These are phyloP conservation scores for Stachybotrys chlorohalonatus DNA, from an alignment of 2,329 filamentous ascomycete species.

Conservation along the genomic window DNA sequence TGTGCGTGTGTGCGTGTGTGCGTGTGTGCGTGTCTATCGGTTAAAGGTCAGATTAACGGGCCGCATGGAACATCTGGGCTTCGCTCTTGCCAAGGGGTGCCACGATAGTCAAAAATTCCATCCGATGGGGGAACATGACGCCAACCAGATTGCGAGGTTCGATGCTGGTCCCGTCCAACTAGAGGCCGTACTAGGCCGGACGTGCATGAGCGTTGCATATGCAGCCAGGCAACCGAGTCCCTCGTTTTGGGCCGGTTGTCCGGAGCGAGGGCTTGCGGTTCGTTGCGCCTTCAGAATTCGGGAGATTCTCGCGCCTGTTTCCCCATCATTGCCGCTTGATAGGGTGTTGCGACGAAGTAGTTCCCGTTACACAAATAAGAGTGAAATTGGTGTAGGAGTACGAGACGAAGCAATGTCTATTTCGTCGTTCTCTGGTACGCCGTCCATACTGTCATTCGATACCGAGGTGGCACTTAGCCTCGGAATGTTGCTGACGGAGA, in stretches of 20 bases:
- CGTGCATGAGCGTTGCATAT: constrained; percentile 13
- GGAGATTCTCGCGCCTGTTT: too few relatives aligned
- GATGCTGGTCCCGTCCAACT: constrained; percentile 7
- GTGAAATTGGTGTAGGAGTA: too few relatives aligned
- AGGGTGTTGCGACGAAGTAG: too few relatives aligned
- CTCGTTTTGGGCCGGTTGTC: neutral
- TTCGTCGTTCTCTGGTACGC: too few relatives aligned
- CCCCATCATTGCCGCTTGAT: too few relatives aligned
- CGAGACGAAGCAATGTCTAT: too few relatives aligned
- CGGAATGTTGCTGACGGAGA: too few relatives aligned
- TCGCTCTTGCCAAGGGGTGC: constrained; percentile 15
- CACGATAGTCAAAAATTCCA: constrained; percentile 23
- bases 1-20: neutral
- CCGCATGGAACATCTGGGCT: neutral
- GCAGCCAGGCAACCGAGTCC: neutral
- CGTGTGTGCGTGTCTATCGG: too few relatives aligned
- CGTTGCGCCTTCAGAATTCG: too few relatives aligned
- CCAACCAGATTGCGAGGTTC: constrained; percentile 11
- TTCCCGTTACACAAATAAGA: too few relatives aligned
- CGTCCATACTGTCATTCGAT: too few relatives aligned
- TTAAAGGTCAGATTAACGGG: neutral
- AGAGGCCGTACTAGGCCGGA: constrained; percentile 11
- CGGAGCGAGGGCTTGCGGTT: neutral
- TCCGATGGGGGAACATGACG: constrained; percentile 13
- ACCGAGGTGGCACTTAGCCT: too few relatives aligned